Base-by-base conservation (phyloP, 2,329 filamentous ascomycete genomes). In the Coniochaeta ligniaria region DNA sequence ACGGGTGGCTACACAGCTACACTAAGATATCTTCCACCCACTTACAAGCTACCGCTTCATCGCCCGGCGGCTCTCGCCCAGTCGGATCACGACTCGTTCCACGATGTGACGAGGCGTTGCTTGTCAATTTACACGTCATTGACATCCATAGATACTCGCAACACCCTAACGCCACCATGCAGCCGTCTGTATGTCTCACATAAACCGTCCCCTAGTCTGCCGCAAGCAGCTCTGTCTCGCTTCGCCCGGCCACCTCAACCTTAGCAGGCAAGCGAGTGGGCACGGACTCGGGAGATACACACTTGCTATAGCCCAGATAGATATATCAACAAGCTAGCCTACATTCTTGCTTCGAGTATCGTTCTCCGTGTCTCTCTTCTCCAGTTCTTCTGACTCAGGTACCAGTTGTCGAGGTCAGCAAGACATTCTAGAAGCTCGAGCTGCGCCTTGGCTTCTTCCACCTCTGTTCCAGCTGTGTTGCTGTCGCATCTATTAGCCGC, bases 401-500 rank as follows among this genome's bases (percentile, higher is more conserved):
- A 57, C 8, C 50, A 24, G 31, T 56, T 16, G 54, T 36, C 38
- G 38, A 41, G 9, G 31, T 17, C 7, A 24, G 28, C n/a, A 31
- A 57, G 54, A 57, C 28, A 38, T 52, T 52, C 47, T 52, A 52
- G 47, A 52, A 52, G 6, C 2, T 17, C 20, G 24, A 17, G 1
- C 47, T 28, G 14, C 47, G 2, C 24, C 11, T 52, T 31, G 26
- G 14, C 2, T 28, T 31, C 45, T 12, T 28, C 14, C 7, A 20
- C 20, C 45, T n/a, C n/a, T n/a, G n/a, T n/a, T 50, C 45, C 24
- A 50, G 12, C 20, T 20, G 17, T 6, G 28, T 31, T 31, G 26
- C 47, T 28, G 43, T 47, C 22, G 26, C 43, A 14, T 52, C 26
- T n/a, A 65, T 2, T 45, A 66, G n/a, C n/a, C n/a, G n/a, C n/a